phyloP scores from a whole-genome alignment of 2,329 filamentous ascomycete genomes.

The Cordyceps pruinosa region DNA sequence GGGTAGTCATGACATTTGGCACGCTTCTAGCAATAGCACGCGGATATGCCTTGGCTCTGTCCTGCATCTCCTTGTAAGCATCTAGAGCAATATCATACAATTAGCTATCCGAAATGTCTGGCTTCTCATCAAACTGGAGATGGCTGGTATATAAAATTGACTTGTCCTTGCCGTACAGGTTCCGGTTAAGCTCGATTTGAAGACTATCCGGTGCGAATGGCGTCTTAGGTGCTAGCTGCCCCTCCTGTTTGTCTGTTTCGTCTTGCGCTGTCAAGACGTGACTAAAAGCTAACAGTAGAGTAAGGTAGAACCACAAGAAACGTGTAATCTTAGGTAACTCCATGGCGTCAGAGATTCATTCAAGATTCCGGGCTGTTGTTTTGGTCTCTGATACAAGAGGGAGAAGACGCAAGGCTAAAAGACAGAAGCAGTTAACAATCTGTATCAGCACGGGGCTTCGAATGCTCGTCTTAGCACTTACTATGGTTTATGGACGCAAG shows the following conservation, averaged over 20 bases:
- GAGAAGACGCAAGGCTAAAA: background rate
- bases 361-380: background rate
- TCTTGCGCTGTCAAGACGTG: background rate
- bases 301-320: background rate
- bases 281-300: background rate
- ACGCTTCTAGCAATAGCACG: background rate
- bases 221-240: background rate
- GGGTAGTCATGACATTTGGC: background rate
- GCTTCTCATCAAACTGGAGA: background rate
- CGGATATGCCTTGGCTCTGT: background rate
- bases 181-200: background rate
- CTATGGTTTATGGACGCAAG: background rate
- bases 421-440: background rate
- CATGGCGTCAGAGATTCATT: background rate
- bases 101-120: background rate
- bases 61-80: background rate
- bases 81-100: background rate
- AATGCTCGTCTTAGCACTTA: background rate
- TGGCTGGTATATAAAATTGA: background rate
- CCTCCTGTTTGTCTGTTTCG: background rate
- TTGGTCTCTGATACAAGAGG: background rate
- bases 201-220: background rate
- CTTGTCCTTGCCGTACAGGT: background rate
- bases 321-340: background rate
- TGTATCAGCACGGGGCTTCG: background rate